These are phyloP conservation scores for Alternaria burnsii DNA, from an alignment of 2,329 filamentous ascomycete genomes.

Conservation along the genomic window DNA sequence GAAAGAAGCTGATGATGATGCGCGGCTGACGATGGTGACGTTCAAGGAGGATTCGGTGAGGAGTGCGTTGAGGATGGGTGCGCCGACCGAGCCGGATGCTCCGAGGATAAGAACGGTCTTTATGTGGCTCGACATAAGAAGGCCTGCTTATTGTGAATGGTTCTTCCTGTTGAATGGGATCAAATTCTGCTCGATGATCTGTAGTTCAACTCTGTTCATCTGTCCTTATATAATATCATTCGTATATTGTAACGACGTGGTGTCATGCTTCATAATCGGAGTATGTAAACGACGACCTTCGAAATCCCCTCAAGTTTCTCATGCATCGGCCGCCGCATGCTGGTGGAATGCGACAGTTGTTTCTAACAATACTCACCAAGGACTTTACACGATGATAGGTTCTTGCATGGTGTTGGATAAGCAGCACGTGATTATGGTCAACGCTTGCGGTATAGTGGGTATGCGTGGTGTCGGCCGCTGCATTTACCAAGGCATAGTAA, in stretches of 20 bases:
- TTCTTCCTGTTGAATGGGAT: neutral
- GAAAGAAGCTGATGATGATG: conserved; percentile 33
- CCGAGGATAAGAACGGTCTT: conserved; percentile 42
- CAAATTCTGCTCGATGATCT: neutral
- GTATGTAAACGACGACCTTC: neutral
- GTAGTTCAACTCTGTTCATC: neutral
- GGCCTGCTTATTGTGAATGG: neutral
- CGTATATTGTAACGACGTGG: neutral
- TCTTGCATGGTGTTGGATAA: neutral
- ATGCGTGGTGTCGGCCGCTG: neutral
- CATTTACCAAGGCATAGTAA: neutral
- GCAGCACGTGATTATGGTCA: neutral
- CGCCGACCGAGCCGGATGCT: conserved; percentile 35
- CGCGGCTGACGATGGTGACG: conserved; percentile 46
- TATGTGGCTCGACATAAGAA: conserved; percentile 16
- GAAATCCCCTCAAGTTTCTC: neutral
- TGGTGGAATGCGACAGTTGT: neutral
- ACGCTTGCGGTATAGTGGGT: neutral
- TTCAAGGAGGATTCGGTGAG: conserved; percentile 29
- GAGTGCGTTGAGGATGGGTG: conserved; percentile 42
- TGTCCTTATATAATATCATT: neutral
- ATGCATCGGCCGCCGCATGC: neutral
- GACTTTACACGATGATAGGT: neutral
- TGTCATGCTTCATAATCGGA: neutral
- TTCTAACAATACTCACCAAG: neutral